phyloP scores from a whole-genome alignment of 352 stramenopile species.

The Plasmopara halstedii region DNA sequence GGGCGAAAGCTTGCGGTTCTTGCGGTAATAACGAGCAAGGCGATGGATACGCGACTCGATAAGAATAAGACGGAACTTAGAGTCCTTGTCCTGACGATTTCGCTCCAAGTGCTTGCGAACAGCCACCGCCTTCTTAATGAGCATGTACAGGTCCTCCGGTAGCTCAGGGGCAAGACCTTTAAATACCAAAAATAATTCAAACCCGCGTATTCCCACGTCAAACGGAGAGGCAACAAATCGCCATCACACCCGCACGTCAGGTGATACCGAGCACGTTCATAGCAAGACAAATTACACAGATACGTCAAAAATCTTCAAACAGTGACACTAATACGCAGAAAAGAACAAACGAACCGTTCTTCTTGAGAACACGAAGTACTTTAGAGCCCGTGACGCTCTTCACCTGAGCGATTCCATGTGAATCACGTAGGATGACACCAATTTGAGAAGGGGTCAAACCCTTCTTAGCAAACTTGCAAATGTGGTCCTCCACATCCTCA shows the following conservation, averaged over 20 bases:
- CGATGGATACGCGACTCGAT: constrained; percentile 99
- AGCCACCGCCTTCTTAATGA: constrained; percentile 99
- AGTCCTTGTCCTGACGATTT: constrained; percentile 99
- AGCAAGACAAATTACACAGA: constrained; percentile 6
- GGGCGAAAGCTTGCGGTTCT: constrained; percentile 97
- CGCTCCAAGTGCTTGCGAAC: constrained; percentile 99
- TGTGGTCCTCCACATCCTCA: constrained; percentile 97
- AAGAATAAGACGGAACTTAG: constrained; percentile 99
- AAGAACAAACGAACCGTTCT: constrained; percentile 82
- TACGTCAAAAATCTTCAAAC: constrained; percentile 3
- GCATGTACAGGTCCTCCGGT: constrained; percentile 99
- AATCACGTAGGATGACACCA: constrained; percentile 99
- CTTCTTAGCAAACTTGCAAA: constrained; percentile 99
- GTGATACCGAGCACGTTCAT: constrained; percentile 65
- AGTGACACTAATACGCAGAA: background rate
- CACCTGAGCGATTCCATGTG: constrained; percentile 98
- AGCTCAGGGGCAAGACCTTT: constrained; percentile 96
- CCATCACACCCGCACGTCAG: constrained; percentile 69
- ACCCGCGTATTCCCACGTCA: constrained; percentile 85
- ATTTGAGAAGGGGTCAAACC: constrained; percentile 96
- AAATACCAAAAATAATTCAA: constrained; percentile 8
- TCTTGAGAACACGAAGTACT: constrained; percentile 99
- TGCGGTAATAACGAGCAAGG: constrained; percentile 98
- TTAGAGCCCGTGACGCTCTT: constrained; percentile 98
- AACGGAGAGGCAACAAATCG: constrained; percentile 38